These are phyloP conservation scores for Cucurbita maxima DNA, from an alignment of 306 rosid genomes.

Conservation along the genomic window DNA sequence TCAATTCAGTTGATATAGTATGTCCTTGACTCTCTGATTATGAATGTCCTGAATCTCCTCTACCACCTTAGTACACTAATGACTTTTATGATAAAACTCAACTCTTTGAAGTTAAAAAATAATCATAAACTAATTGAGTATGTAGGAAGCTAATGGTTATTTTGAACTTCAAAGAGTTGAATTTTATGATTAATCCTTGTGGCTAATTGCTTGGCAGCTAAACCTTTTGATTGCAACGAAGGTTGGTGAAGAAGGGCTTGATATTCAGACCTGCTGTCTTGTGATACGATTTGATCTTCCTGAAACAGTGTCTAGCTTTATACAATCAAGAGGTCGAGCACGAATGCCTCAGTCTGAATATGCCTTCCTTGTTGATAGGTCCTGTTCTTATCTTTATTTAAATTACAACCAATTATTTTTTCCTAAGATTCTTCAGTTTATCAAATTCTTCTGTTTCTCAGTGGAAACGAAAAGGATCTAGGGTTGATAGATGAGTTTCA, in stretches of 20 bases:
- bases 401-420: background rate
- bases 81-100: no score
- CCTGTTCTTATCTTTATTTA: constrained; percentile 14
- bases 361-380: constrained; percentile 90
- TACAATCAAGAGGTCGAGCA: constrained; percentile 98
- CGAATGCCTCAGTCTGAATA: constrained; percentile 86
- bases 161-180: constrained; percentile 5
- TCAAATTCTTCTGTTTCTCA: constrained; percentile 21
- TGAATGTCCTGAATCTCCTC: no score
- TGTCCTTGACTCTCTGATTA: no score
- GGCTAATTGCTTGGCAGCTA: constrained; percentile 39
- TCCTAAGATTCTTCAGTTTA: constrained; percentile 1
- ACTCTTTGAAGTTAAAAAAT: no score
- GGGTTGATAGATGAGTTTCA: constrained; percentile 43
- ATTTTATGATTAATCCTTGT: constrained; percentile 10
- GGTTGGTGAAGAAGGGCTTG: constrained; percentile 99
- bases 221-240: constrained; percentile 88
- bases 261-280: constrained; percentile 93
- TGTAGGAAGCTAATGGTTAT: background rate
- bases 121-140: no score
- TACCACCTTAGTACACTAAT: no score
- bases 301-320: constrained; percentile 93
- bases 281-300: constrained; percentile 95
- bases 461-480: constrained; percentile 53
- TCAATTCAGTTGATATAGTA: no score